Conservation (phyloP, 78 protist species). For the Pigoraptor vietnamica region DNA sequence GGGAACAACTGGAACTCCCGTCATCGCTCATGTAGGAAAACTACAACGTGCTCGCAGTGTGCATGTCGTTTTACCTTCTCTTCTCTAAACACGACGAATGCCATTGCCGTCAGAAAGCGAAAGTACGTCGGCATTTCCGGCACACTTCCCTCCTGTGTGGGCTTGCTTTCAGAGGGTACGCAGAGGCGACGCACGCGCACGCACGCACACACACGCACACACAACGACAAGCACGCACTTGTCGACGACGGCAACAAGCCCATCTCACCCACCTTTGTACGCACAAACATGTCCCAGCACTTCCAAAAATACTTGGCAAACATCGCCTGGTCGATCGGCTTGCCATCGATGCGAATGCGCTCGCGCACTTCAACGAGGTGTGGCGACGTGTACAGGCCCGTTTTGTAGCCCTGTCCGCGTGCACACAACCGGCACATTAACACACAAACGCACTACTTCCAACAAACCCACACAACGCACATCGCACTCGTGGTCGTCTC, state of each 20-base stretch:
- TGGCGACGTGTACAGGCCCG: conserved; percentile 52
- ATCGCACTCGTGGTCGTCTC: too few relatives aligned
- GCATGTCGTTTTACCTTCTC: too few relatives aligned
- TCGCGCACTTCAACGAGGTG: conserved; percentile 47
- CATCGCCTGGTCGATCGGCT: not conserved
- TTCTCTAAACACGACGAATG: not conserved
- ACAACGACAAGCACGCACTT: not conserved
- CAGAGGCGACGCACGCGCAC: not conserved
- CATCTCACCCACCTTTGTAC: not conserved
- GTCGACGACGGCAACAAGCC: too few relatives aligned
- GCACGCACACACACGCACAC: not conserved
- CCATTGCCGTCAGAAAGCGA: conserved; percentile 44
- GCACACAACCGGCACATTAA: too few relatives aligned
- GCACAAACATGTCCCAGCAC: not conserved
- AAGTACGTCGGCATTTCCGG: conserved; percentile 50
- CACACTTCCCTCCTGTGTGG: too few relatives aligned
- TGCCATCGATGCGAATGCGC: conserved; percentile 39
- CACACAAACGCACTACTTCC: too few relatives aligned
- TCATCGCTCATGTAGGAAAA: too few relatives aligned
- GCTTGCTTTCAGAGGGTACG: not conserved
- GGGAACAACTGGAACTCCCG: too few relatives aligned
- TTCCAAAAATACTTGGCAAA: conserved; percentile 27
- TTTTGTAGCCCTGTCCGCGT: conserved; percentile 4
- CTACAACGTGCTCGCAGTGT: too few relatives aligned
- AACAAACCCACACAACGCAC: too few relatives aligned